Percentiles rank a stretch among this genome's conserved stretches.
Evolutionary conservation across 2,329 filamentous ascomycete genomes (phyloP).

Genomic region (Beauveria australis): DNA sequence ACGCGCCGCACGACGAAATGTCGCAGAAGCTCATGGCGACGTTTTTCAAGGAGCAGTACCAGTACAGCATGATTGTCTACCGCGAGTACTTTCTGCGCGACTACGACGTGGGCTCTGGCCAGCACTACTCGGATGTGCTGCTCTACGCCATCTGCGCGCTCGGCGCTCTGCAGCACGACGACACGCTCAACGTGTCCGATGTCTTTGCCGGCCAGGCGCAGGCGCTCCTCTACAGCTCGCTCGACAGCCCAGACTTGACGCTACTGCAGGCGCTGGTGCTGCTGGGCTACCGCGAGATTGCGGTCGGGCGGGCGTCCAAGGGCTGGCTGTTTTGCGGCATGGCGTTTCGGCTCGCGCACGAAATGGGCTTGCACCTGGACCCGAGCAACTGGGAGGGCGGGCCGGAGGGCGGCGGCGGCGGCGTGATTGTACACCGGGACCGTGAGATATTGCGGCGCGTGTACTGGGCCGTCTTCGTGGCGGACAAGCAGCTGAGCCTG

Average conservation of each 20-base stretch:
- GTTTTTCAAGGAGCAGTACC: conserved; percentile 40
- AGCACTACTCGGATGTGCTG: conserved; percentile 41
- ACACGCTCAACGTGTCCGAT: conserved; percentile 30
- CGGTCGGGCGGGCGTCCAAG: conserved; percentile 37
- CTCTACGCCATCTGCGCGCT: conserved; percentile 41
- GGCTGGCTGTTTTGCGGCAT: conserved; percentile 45
- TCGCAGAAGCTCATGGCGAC: conserved; percentile 37
- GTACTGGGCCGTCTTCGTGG: conserved; percentile 43
- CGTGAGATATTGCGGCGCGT: conserved; percentile 40
- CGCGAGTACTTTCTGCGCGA: conserved; percentile 42
- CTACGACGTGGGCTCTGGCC: conserved; percentile 36
- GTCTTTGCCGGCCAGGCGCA: conserved; percentile 38
- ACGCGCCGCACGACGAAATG: conserved; percentile 35
- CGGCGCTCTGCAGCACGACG: conserved; percentile 38
- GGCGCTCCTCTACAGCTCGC: conserved; percentile 33
- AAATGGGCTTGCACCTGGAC: conserved; percentile 45
- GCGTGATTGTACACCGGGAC: conserved; percentile 23
- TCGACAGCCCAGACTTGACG: conserved; percentile 39
- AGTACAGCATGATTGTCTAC: conserved; percentile 42
- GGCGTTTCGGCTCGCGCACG: conserved; percentile 42
- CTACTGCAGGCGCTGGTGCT: conserved; percentile 37
- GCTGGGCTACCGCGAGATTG: conserved; percentile 39
- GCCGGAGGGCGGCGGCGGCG: no score
- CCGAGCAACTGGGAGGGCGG: conserved; percentile 38
- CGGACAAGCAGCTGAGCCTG: conserved; percentile 42